Conservation (phyloP, 2,329 filamentous ascomycete species). For the Xylariaceae sp. region DNA sequence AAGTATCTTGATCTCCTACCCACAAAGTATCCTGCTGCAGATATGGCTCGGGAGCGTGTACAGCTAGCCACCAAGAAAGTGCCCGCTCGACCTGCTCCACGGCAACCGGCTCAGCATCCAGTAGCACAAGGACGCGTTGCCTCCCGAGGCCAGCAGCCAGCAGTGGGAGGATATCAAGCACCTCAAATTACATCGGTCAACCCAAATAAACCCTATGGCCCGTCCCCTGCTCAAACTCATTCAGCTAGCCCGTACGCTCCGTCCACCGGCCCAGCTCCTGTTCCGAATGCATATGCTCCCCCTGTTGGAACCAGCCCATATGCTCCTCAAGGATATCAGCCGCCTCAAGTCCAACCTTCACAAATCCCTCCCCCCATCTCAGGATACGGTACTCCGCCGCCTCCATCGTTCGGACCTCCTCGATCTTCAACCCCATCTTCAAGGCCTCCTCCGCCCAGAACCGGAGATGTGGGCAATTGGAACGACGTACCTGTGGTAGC, state of each 20-base stretch:
- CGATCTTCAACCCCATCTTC: constrained; percentile 72
- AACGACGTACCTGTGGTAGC: constrained; percentile 92
- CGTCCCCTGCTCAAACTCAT: constrained; percentile 32
- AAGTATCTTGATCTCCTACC: constrained; percentile 91
- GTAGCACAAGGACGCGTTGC: constrained; percentile 33
- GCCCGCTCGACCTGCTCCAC: constrained; percentile 40
- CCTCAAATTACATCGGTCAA: constrained; percentile 45
- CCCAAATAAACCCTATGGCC: constrained; percentile 43
- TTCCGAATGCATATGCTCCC: constrained; percentile 44
- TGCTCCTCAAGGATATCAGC: constrained; percentile 61
- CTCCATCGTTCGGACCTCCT: constrained; percentile 56
- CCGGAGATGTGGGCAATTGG: constrained; percentile 81
- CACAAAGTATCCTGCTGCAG: constrained; percentile 80
- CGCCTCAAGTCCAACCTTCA: constrained; percentile 47
- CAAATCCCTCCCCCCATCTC: constrained; percentile 32
- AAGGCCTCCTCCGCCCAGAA: constrained; percentile 70
- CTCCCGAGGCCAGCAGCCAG: constrained; percentile 49
- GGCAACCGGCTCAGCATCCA: constrained; percentile 40
- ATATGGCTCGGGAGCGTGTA: constrained; percentile 84
- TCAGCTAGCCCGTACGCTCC: constrained; percentile 44
- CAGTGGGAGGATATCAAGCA: constrained; percentile 54
- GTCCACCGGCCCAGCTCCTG: constrained; percentile 36
- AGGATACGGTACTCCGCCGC: constrained; percentile 46
- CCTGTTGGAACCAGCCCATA: constrained; percentile 42
- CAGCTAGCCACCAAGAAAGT: constrained; percentile 77